These are phyloP conservation scores for Talaromyces marneffei DNA, from an alignment of 2,329 filamentous ascomycete species.

Conservation along the genomic window DNA sequence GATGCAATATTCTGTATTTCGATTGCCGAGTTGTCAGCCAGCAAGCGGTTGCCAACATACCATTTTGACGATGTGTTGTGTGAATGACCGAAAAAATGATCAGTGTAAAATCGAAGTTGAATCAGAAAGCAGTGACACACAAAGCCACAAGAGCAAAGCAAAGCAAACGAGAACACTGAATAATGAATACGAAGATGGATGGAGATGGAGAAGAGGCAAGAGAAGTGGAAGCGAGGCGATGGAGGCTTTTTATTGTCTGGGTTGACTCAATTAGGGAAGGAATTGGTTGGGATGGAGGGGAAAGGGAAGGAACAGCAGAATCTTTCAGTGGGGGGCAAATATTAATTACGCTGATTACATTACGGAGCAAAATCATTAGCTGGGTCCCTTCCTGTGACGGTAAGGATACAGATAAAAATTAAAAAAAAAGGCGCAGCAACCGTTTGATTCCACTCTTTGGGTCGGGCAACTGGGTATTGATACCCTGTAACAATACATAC, in stretches of 20 bases:
- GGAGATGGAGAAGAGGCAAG: slow-evolving; percentile 5
- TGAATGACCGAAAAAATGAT: background rate
- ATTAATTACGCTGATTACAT: background rate
- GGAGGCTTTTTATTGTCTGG: slow-evolving; percentile 12
- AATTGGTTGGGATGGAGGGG: slow-evolving; percentile 6
- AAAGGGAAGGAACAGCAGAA: background rate
- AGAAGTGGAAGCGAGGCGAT: slow-evolving; percentile 7
- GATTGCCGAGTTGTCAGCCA: no score
- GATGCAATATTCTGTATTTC: no score
- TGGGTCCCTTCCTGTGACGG: background rate
- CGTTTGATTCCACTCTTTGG: background rate
- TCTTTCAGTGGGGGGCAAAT: background rate
- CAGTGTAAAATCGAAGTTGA: background rate
- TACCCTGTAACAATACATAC: background rate
- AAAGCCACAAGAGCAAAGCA: slow-evolving; percentile 9
- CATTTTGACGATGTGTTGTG: slow-evolving; percentile 14
- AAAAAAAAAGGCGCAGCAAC: slow-evolving; percentile 6
- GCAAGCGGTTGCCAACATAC: no score
- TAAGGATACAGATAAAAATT: background rate
- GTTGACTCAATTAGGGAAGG: background rate
- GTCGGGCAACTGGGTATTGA: slow-evolving; percentile 4
- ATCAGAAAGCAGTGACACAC: background rate
- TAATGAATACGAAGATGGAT: slow-evolving; percentile 3
- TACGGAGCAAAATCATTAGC: no score
- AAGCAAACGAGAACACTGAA: slow-evolving; percentile 1